Evolutionary conservation across 2,329 filamentous ascomycete species (phyloP).

Genomic region (Aureobasidium sp.): DNA sequence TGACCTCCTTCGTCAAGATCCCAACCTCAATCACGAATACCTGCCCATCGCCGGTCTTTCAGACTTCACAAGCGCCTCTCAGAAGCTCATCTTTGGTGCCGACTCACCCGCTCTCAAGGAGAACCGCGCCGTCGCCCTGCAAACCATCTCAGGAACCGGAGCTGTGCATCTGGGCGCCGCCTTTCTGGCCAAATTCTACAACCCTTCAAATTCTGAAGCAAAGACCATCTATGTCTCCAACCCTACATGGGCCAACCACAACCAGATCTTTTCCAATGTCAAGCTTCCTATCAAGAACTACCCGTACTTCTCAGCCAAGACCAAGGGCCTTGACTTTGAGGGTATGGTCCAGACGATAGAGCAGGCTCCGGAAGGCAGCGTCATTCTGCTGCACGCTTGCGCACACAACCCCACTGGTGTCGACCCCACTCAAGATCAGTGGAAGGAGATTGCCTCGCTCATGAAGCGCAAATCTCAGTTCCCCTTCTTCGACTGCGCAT

Average conservation of each 20-base stretch:
- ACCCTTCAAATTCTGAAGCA: constrained; percentile 51
- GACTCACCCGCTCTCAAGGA: constrained; percentile 77
- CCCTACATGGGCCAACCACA: constrained; percentile 97
- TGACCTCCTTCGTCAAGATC: constrained; percentile 78
- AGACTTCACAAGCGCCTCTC: constrained; percentile 80
- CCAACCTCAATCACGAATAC: constrained; percentile 94
- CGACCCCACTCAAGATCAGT: constrained; percentile 88
- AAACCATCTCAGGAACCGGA: constrained; percentile 96
- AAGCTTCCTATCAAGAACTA: constrained; percentile 70
- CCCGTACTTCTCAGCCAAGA: constrained; percentile 87
- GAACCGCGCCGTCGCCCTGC: constrained; percentile 72
- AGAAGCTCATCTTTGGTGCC: constrained; percentile 77
- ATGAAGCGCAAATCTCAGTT: constrained; percentile 77
- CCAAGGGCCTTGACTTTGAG: constrained; percentile 84
- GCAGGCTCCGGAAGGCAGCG: constrained; percentile 51
- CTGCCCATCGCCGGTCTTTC: constrained; percentile 87
- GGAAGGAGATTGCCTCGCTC: constrained; percentile 77
- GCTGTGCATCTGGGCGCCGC: constrained; percentile 88
- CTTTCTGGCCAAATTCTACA: constrained; percentile 91
- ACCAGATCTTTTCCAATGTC: constrained; percentile 96
- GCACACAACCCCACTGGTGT: constrained; percentile 98
- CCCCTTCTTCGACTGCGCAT: constrained; percentile 97
- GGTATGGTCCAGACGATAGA: constrained; percentile 88
- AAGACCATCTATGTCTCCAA: constrained; percentile 78
- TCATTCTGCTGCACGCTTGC: constrained; percentile 47